Evolutionary conservation across 129 eudicot genomes (phyloP), one percentile per base, ranked within the genome.

Genomic region (Sambucus nigra): DNA sequence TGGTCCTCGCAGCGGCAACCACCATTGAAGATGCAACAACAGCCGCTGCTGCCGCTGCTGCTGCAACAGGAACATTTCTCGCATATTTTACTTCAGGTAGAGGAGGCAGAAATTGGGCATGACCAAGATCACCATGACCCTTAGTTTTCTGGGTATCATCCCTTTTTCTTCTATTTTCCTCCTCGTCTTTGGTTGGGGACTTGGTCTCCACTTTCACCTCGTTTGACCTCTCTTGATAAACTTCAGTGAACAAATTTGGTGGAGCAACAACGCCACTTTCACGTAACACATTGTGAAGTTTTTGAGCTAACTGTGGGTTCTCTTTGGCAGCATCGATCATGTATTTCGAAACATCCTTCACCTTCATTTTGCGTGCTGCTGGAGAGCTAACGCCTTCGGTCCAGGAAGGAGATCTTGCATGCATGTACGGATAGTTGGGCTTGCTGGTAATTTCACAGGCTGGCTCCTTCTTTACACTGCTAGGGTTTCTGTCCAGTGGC

Each of bases 221-320:
- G 28, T 41, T 57, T 41, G 61, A 9, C 55, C 78, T 60, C 18
- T 81, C 81, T 23, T 73, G 67, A 25, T 80, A 82, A 47, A 79
- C 73, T 62, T 79, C 84, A 8, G 94, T 71, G 63, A 85, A 91
- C 57, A 91, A 53, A 65, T 85, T 70, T 20, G 94, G 86, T 46
- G 99, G 99, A 39, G 95, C 94, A 75, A 76, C 94, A 33, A 91
- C 99, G 24, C 94, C 99, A 39, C 95, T 91, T 71, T 91, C 99
- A 13, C 82, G 94, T 26, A 91, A 74, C 28, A 82, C 99, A 23
- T 82, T 84, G 28, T 91, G 99, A 54, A 91, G 87, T 55, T 91
- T 91, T 58, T 85, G 94, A 38, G 99, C 99, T 61, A 91, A 74
- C 14, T 81, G 79, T 57, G 98, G 98, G 55, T 91, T 91, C 68